phyloP scores from a whole-genome alignment of 2,329 filamentous ascomycete genomes.

The Hypoxylon sp. region DNA sequence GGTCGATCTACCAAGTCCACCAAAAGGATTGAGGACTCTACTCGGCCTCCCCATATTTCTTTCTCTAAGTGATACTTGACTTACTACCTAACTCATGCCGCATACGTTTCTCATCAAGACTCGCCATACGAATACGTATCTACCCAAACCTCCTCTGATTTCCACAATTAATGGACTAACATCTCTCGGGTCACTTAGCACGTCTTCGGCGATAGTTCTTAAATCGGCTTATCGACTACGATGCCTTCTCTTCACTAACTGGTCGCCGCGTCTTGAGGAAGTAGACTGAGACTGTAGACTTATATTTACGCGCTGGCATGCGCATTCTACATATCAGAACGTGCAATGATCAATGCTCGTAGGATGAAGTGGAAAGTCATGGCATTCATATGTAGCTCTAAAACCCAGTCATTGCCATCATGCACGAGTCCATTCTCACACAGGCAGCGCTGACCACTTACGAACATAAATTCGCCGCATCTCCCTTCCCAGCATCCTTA shows the following conservation, averaged over 20 bases:
- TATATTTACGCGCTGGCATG: not conserved
- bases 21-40: not conserved
- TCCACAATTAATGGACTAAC: too few species aligned
- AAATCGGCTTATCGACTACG: not conserved
- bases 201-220: too few species aligned
- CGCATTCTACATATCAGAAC: not conserved
- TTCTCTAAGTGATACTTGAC: not conserved
- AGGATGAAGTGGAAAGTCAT: not conserved
- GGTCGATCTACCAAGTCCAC: not conserved
- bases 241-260: not conserved
- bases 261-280: not conserved
- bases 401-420: constrained; percentile 3
- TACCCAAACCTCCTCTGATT: too few species aligned
- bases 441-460: not conserved
- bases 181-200: too few species aligned
- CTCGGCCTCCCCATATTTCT: not conserved
- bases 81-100: not conserved
- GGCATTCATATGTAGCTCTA: constrained; percentile 11
- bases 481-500: constrained; percentile 44
- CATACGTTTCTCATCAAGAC: not conserved
- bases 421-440: not conserved
- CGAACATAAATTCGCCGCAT: constrained; percentile 37
- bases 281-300: not conserved
- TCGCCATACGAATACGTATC: not conserved
- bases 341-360: not conserved